Base-by-base conservation (phyloP, 441 rosid genomes). In the Omphalea diandra region DNA sequence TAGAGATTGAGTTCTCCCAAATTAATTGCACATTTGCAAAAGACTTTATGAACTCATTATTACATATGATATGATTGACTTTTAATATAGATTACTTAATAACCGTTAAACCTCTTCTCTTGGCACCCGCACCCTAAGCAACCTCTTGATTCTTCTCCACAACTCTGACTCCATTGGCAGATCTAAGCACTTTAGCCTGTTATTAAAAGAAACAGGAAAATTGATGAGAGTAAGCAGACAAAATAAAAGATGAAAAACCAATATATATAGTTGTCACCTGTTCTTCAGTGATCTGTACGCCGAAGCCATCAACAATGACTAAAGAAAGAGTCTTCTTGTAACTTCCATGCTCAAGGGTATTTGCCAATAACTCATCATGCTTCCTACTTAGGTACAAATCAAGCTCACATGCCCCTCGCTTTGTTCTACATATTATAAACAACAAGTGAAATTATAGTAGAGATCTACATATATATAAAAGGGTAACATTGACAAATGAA, bases 71-170 rank as follows among this genome's bases (percentile, higher is more conserved):
- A 60, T 4, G 4, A 24, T 0, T 54, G 12, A 7, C n/a, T n/a
- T n/a, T n/a, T n/a, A n/a, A n/a, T n/a, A n/a, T n/a, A n/a, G n/a
- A n/a, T n/a, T n/a, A n/a, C n/a, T n/a, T n/a, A n/a, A n/a, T n/a
- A n/a, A n/a, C n/a, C n/a, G n/a, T n/a, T n/a, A n/a, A n/a, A n/a
- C n/a, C n/a, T n/a, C n/a, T n/a, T n/a, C n/a, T n/a, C n/a, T n/a
- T n/a, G n/a, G n/a, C n/a, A n/a, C n/a, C n/a, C n/a, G n/a, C n/a
- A n/a, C n/a, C n/a, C 55, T 73, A 83, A 47, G 82, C 82, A 75
- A 88, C 73, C 73, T 86, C 90, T 76, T 86, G 85, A 72, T 91
- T 83, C 87, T 87, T 89, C 85, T 91, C 93, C 83, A 91, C 97
- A 44, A 85, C 57, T 77, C 91, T 83, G 73, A 91, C 95, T 46